Evolutionary conservation across 495 filamentous ascomycete species (phyloP).

Genomic region (Podospora didyma): DNA sequence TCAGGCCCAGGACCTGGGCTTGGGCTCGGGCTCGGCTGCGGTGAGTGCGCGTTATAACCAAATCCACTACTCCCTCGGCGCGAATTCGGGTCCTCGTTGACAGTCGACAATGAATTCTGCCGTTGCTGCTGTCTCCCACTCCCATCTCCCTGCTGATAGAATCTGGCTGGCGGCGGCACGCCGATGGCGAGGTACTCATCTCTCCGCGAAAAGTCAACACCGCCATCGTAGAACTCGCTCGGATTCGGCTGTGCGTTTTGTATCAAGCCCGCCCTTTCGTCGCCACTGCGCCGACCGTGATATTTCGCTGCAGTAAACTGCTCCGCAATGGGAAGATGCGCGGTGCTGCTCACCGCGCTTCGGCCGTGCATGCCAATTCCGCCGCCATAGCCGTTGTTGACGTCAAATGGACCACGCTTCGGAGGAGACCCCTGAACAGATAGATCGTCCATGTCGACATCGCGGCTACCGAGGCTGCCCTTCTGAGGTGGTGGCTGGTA

Average conservation of each 20-base stretch:
- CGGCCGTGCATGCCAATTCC: conserved; percentile 27
- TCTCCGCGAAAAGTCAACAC: conserved; percentile 1
- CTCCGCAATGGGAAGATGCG: conserved; percentile 38
- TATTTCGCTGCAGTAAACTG: conserved; percentile 36
- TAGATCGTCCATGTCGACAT: conserved; percentile 30
- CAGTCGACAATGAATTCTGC: conserved; percentile 2
- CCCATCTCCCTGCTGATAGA: neutral
- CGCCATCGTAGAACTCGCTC: conserved; percentile 17
- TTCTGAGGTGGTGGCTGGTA: conserved; percentile 26
- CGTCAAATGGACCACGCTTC: conserved; percentile 1
- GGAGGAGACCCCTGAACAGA: neutral
- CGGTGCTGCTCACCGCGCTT: conserved; percentile 23
- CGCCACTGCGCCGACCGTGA: conserved; percentile 19
- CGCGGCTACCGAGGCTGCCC: neutral
- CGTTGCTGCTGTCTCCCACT: neutral
- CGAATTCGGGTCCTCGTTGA: conserved; percentile 10
- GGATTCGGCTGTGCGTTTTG: conserved; percentile 45
- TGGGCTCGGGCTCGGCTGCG: neutral
- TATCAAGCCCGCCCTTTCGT: conserved; percentile 46
- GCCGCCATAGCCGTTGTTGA: conserved; percentile 11
- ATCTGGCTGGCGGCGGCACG: neutral
- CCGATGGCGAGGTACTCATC: conserved; percentile 1
- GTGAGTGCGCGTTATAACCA: neutral
- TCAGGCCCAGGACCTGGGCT: no score
- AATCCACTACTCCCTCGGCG: conserved; percentile 6